Evolutionary conservation across 2,329 filamentous ascomycete genomes (phyloP), one percentile per base, ranked within the genome.

Genomic region (Pseudogymnoascus sp.): DNA sequence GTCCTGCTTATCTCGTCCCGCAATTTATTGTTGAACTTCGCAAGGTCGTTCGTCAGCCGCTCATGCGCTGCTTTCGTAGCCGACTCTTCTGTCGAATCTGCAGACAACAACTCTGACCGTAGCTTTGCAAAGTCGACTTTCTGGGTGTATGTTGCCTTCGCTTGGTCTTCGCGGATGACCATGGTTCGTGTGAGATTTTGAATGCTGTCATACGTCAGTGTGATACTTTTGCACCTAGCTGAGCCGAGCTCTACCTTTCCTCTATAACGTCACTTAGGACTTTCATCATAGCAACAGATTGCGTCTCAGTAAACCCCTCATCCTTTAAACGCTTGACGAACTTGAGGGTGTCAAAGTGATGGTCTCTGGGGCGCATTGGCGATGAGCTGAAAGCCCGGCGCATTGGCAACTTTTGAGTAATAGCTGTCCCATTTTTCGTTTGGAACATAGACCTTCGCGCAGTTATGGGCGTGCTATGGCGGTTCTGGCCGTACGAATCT

Each of bases 71-170:
- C 87, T 60, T 92, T 87, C 25, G 94, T 97, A 42, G 95, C 85
- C 69, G 91, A 90, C 25, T 89, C 87, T 79, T 99, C 94, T 60
- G 91, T 94, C 68, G 89, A 92, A 78, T 97, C 94, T 59, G 92
- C 88, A 5, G 91, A 92, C 22, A 97, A 84, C 22, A 99, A 86
- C 76, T 99, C 94, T 63, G 91, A 95, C 67, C 94, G 91, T 45
- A 97, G 86, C 79, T 97, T 97, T 65, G 93, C 92, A 73, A 99
- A 97, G 77, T 99, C 94, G 66, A 97, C 94, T 76, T 97, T 97
- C 74, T 97, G 86, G 2, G 86, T 87, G 74, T 89, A 89, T 2
- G 85, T 88, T 28, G 89, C 88, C 72, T 90, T 90, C 71, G 91
- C 89, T 66, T 91, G 85, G 77, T 96, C 94, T 78, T 99, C 94